phyloP scores from a whole-genome alignment of 2,329 filamentous ascomycete species.

The Arthrobotrys pseudoclavata region DNA sequence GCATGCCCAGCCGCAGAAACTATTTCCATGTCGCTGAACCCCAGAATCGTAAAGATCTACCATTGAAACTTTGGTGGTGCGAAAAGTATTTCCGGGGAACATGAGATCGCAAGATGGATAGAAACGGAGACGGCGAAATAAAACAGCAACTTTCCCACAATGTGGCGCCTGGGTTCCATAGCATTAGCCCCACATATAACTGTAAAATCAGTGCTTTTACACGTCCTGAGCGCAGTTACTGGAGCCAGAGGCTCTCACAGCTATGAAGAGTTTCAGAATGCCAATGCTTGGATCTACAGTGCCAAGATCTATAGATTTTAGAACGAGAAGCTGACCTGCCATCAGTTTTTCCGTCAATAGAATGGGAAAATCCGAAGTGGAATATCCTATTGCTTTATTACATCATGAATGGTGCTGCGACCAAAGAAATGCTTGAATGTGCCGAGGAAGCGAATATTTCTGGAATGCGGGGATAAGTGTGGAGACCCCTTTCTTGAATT shows the following conservation, averaged over 20 bases:
- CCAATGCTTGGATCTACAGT: conserved; percentile 30
- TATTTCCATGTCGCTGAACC: conserved; percentile 38
- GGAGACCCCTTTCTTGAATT: conserved; percentile 29
- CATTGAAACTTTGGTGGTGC: background rate
- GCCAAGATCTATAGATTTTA: conserved; percentile 34
- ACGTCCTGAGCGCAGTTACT: background rate
- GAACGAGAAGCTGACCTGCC: background rate
- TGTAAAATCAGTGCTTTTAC: background rate
- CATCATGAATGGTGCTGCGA: background rate
- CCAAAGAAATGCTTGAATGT: conserved; percentile 16
- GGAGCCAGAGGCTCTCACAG: background rate
- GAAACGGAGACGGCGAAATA: conserved; percentile 41
- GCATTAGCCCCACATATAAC: conserved; percentile 1
- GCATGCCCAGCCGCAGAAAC: conserved; percentile 53
- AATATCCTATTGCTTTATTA: background rate
- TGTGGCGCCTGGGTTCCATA: background rate
- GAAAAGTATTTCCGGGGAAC: conserved; percentile 28
- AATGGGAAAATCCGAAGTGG: conserved; percentile 18
- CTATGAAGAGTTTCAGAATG: conserved; percentile 13
- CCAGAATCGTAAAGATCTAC: conserved; percentile 12
- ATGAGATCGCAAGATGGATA: conserved; percentile 3
- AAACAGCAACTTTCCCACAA: background rate
- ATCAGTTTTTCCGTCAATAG: conserved; percentile 52
- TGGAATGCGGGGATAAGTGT: conserved; percentile 36
- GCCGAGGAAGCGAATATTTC: conserved; percentile 1